Conservation (phyloP, 306 rosid genomes). For the Acacia acuminata region DNA sequence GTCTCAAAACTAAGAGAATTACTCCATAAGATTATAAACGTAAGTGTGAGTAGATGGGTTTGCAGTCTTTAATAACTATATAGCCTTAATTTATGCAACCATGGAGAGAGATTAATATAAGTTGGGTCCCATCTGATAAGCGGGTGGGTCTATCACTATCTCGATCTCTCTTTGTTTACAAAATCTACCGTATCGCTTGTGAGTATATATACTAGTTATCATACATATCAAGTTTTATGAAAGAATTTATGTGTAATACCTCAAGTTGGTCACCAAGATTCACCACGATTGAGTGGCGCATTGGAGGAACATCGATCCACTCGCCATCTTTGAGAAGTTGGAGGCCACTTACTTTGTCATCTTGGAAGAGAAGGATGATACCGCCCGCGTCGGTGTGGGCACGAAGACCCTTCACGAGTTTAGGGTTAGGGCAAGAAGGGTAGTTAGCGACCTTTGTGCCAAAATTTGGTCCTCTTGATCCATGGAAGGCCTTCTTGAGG, state of each 20-base stretch:
- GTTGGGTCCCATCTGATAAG: no score
- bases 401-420: slow-evolving; percentile 66
- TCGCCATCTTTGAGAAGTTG: slow-evolving; percentile 58
- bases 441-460: slow-evolving; percentile 72
- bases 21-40: no score
- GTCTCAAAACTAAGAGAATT: background rate
- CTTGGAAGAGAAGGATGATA: slow-evolving; percentile 64
- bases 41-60: no score
- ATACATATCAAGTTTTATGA: no score
- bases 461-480: slow-evolving; percentile 62
- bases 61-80: no score
- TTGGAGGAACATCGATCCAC: slow-evolving; percentile 66
- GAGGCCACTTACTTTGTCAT: slow-evolving; percentile 65
- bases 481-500: slow-evolving; percentile 43
- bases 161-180: background rate
- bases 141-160: no score
- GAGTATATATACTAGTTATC: no score
- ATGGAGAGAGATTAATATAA: no score
- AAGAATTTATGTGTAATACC: slow-evolving; percentile 9
- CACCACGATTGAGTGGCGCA: slow-evolving; percentile 64
- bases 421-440: slow-evolving; percentile 63
- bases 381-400: slow-evolving; percentile 79
- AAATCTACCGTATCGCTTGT: background rate
- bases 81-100: no score
- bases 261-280: slow-evolving; percentile 69